phyloP scores from a whole-genome alignment of 805 yeast species.

The Wickerhamia fluorescens region DNA sequence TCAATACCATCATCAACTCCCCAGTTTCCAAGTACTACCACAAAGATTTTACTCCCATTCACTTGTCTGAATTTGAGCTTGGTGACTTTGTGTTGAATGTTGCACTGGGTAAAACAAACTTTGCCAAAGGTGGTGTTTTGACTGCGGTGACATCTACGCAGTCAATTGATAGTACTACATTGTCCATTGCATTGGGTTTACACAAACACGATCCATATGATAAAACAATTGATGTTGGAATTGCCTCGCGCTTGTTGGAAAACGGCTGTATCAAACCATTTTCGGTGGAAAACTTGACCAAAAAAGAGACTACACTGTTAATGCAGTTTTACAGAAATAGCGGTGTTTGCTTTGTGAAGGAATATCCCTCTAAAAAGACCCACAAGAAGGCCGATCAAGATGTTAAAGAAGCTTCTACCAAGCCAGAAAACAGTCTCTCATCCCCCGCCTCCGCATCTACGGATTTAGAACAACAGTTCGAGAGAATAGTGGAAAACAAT shows the following conservation, averaged over 20 bases:
- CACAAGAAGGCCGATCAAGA: constrained; percentile 7
- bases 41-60: constrained; percentile 47
- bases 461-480: constrained; percentile 23
- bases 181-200: constrained; percentile 52
- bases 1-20: constrained; percentile 52
- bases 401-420: constrained; percentile 9
- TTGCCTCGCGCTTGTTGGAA: constrained; percentile 42
- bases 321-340: constrained; percentile 24
- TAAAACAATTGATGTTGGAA: constrained; percentile 44
- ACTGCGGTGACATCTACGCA: constrained; percentile 56
- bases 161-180: constrained; percentile 40
- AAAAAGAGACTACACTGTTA: constrained; percentile 23
- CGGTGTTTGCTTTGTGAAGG: constrained; percentile 29
- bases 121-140: constrained; percentile 58
- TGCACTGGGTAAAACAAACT: constrained; percentile 44
- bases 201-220: constrained; percentile 51
- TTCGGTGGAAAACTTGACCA: constrained; percentile 20
- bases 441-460: constrained; percentile 11
- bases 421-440: no score
- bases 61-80: constrained; percentile 56
- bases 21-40: constrained; percentile 57
- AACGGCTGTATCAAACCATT: constrained; percentile 27
- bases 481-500: constrained; percentile 19
- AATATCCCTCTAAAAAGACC: constrained; percentile 22
- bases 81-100: constrained; percentile 50